These are phyloP conservation scores for Yamadazyma kitorensis DNA, from an alignment of 805 yeast species.

Conservation along the genomic window DNA sequence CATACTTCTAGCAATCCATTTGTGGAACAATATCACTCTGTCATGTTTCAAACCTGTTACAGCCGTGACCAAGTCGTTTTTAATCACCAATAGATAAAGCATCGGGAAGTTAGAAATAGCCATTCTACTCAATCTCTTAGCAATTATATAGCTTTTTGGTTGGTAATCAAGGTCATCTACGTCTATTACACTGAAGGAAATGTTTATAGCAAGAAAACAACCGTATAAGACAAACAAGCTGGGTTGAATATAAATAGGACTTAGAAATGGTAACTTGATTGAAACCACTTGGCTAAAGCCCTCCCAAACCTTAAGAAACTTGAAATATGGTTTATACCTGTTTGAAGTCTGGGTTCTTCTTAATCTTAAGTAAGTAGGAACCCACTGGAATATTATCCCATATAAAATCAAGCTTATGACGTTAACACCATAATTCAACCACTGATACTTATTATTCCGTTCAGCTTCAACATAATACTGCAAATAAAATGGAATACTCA, in stretches of 20 bases:
- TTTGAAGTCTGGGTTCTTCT: conserved; percentile 17
- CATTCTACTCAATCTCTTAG: conserved; percentile 41
- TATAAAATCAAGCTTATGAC: conserved; percentile 27
- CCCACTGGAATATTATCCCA: conserved; percentile 44
- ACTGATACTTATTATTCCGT: conserved; percentile 34
- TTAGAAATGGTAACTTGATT: conserved; percentile 19
- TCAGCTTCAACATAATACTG: conserved; percentile 39
- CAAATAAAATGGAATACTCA: conserved; percentile 30
- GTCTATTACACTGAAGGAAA: conserved; percentile 24
- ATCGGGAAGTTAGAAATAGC: conserved; percentile 40
- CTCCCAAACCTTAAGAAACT: conserved; percentile 26
- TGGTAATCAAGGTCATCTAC: conserved; percentile 40
- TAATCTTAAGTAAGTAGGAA: conserved; percentile 31
- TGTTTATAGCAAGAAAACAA: conserved; percentile 27
- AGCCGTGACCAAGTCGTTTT: conserved; percentile 37
- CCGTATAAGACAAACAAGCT: conserved; percentile 29
- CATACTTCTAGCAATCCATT: conserved; percentile 43
- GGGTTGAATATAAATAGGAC: conserved; percentile 39
- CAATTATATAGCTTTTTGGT: conserved; percentile 37
- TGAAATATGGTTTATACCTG: conserved; percentile 20
- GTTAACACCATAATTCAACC: conserved; percentile 30
- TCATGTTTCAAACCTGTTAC: conserved; percentile 43
- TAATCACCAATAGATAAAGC: conserved; percentile 33
- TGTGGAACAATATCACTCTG: conserved; percentile 37
- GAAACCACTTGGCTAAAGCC: conserved; percentile 23